A percentile compares a stretch with the other conserved stretches of the same genome.
phyloP scores from a whole-genome alignment of 2,329 filamentous ascomycete genomes.

The Xylaria sp. region DNA sequence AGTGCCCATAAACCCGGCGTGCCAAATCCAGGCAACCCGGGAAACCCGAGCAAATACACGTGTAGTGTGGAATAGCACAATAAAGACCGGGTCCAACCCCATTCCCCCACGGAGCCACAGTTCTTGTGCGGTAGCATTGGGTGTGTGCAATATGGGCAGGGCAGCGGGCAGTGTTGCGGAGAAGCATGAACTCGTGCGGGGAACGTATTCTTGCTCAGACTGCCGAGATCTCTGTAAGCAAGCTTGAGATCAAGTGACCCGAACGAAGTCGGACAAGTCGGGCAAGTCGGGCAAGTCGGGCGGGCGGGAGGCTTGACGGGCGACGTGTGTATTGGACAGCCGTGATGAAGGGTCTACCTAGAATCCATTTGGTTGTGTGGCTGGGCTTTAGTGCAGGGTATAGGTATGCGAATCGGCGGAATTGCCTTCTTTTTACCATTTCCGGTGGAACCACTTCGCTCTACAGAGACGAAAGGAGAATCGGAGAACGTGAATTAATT shows the following conservation, averaged over 20 bases:
- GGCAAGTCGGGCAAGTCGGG: conserved; percentile 6
- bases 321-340: not conserved
- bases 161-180: conserved; percentile 1
- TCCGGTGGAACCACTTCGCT: not conserved
- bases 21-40: conserved; percentile 7
- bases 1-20: not conserved
- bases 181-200: conserved; percentile 6
- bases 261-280: conserved; percentile 7
- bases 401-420: not conserved
- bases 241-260: conserved; percentile 4
- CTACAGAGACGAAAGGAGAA: not conserved
- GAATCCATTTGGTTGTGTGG: conserved; percentile 2
- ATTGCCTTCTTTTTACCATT: not conserved
- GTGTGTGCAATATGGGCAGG: conserved; percentile 13
- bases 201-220: not conserved
- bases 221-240: conserved; percentile 8
- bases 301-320: not conserved
- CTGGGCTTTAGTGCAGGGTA: not conserved
- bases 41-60: not conserved
- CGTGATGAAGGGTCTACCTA: conserved; percentile 2
- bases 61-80: not conserved
- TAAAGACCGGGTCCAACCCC: conserved; percentile 3
- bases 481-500: not conserved
- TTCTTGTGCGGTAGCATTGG: conserved; percentile 2
- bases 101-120: conserved; percentile 1